Percentiles rank a stretch among this genome's conserved stretches.
These are phyloP conservation scores for Plasmodium reichenowi DNA, from an alignment of 169 alveolate species.

Conservation along the genomic window DNA sequence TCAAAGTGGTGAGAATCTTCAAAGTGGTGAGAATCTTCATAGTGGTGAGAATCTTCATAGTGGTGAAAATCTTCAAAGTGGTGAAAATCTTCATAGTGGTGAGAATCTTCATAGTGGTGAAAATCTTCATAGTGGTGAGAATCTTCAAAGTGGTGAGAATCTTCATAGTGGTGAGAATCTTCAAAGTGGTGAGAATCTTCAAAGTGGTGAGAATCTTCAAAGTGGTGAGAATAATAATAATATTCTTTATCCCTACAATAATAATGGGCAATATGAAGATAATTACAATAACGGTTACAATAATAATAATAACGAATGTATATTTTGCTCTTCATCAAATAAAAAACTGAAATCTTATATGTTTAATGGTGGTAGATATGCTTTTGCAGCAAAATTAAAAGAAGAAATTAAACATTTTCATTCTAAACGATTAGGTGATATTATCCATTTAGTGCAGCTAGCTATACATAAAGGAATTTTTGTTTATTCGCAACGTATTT, in stretches of 20 bases:
- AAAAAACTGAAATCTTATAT: conserved; percentile 69
- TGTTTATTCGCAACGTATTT: conserved; percentile 86
- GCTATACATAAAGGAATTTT: conserved; percentile 86
- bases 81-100: too few relatives aligned
- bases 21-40: too few relatives aligned
- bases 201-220: too few relatives aligned
- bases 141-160: too few relatives aligned
- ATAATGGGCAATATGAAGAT: background rate
- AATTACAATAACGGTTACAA: background rate
- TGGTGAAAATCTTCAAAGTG: too few relatives aligned
- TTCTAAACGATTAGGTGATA: conserved; percentile 84
- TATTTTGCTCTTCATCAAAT: conserved; percentile 43
- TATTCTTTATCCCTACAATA: background rate
- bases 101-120: too few relatives aligned
- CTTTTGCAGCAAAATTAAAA: conserved; percentile 84
- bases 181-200: too few relatives aligned
- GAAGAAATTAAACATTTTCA: conserved; percentile 82
- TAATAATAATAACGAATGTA: conserved; percentile 9
- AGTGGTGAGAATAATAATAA: background rate
- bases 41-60: too few relatives aligned
- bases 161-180: too few relatives aligned
- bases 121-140: too few relatives aligned
- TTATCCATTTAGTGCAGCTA: conserved; percentile 85
- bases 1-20: too few relatives aligned
- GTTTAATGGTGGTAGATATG: conserved; percentile 86